Percentiles rank a stretch among this genome's conserved stretches.
Evolutionary conservation across 225 moss, liverwort and hornwort genomes (phyloP).

Genomic region (Rhytidiadelphus loreus): DNA sequence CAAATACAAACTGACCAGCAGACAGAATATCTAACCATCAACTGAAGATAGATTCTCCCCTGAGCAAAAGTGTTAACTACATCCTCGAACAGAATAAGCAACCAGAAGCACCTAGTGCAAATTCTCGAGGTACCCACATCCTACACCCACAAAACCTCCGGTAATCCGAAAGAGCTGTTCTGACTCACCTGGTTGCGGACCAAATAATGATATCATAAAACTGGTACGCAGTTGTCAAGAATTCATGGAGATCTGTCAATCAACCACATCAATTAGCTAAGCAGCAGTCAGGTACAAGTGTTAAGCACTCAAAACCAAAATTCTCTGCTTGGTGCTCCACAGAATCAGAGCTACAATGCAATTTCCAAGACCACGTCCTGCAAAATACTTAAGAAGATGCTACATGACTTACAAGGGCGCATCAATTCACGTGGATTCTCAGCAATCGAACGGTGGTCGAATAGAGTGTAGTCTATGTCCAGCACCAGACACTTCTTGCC

Average conservation of each 20-base stretch:
- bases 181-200: slow-evolving; percentile 90
- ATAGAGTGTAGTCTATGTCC: slow-evolving; percentile 96
- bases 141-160: neutral
- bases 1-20: neutral
- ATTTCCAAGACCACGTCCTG: neutral
- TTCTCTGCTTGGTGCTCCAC: neutral
- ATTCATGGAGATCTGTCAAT: slow-evolving; percentile 81
- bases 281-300: neutral
- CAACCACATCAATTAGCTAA: neutral
- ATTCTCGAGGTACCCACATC: neutral
- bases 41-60: neutral
- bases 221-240: slow-evolving; percentile 72
- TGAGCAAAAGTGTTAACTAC: neutral
- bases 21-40: neutral
- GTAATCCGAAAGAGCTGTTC: neutral
- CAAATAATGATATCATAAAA: slow-evolving; percentile 97
- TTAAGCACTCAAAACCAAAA: neutral
- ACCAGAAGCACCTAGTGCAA: neutral
- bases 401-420: slow-evolving; percentile 69
- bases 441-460: slow-evolving; percentile 95
- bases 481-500: slow-evolving; percentile 94
- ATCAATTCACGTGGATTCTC: slow-evolving; percentile 93
- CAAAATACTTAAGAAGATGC: neutral
- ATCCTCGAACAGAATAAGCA: neutral
- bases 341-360: neutral